Evolutionary conservation across 192 early-diverging fungal genomes (phyloP).

Genomic region (Podila minutissima): DNA sequence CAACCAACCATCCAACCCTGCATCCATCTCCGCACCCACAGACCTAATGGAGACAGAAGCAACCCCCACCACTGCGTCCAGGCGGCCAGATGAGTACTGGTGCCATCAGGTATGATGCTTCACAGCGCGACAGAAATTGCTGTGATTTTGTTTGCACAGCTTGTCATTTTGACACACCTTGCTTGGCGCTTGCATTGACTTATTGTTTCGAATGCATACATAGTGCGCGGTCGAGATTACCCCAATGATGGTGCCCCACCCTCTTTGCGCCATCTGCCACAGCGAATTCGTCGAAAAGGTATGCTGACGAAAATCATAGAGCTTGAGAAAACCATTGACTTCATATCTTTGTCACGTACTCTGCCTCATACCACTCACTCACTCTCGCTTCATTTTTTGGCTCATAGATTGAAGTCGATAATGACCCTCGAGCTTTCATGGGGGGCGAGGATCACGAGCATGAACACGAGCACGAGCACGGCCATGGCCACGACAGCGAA

Average conservation of each 20-base stretch:
- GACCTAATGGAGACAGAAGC: neutral
- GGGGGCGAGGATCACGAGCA: slow-evolving; percentile 10
- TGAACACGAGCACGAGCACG: slow-evolving; percentile 2
- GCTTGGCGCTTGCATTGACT: slow-evolving; percentile 4
- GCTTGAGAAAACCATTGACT: neutral
- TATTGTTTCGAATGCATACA: neutral
- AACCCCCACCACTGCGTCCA: neutral
- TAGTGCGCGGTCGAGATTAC: slow-evolving; percentile 47
- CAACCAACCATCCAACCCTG: neutral
- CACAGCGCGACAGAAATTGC: neutral
- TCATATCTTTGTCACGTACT: neutral
- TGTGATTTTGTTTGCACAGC: too few relatives aligned
- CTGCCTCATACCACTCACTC: too few relatives aligned
- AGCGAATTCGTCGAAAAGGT: slow-evolving; percentile 89
- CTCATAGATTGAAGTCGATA: slow-evolving; percentile 32
- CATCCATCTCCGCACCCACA: neutral
- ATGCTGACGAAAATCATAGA: slow-evolving; percentile 4
- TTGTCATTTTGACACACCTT: neutral
- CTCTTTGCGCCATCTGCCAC: slow-evolving; percentile 79
- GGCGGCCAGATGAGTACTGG: slow-evolving; percentile 32
- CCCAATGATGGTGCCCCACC: slow-evolving; percentile 76
- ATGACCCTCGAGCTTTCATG: slow-evolving; percentile 35
- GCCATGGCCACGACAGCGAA: slow-evolving; percentile 5
- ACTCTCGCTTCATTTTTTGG: neutral
- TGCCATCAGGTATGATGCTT: slow-evolving; percentile 41